Percentiles rank a stretch among this genome's conserved stretches.
Evolutionary conservation across 148 eudicot species (phyloP).

Genomic region (Talinum fruticosum): DNA sequence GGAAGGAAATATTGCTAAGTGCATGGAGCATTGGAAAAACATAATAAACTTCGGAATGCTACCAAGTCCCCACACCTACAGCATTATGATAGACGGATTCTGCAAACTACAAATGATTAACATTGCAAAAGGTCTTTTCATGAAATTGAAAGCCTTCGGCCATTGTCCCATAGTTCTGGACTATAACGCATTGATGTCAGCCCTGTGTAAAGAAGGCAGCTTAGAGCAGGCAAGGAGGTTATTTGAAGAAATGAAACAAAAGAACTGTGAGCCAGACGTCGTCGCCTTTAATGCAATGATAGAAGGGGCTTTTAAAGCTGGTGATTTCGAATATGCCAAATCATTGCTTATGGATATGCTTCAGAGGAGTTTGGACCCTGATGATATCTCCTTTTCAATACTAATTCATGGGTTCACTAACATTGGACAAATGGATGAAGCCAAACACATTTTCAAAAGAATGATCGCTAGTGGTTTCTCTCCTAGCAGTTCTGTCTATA

Average conservation of each 20-base stretch:
- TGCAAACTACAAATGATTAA: slow-evolving; percentile 54
- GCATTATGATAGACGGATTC: slow-evolving; percentile 60
- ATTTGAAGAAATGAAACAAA: slow-evolving; percentile 49
- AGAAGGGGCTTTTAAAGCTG: slow-evolving; percentile 45
- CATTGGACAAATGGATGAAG: slow-evolving; percentile 61
- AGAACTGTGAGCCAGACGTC: slow-evolving; percentile 47
- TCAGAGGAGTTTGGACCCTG: slow-evolving; percentile 55
- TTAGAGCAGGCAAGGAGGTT: slow-evolving; percentile 57
- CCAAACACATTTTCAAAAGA: slow-evolving; percentile 44
- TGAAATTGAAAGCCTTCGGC: slow-evolving; percentile 43
- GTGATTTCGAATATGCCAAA: slow-evolving; percentile 52
- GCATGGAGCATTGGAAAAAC: slow-evolving; percentile 56
- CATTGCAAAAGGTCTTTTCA: slow-evolving; percentile 77
- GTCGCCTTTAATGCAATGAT: slow-evolving; percentile 54
- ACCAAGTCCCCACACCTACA: slow-evolving; percentile 47
- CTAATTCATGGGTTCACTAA: slow-evolving; percentile 51
- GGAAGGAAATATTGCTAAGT: slow-evolving; percentile 39
- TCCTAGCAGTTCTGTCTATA: slow-evolving; percentile 44
- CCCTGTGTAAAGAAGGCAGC: slow-evolving; percentile 59
- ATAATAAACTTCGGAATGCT: slow-evolving; percentile 28
- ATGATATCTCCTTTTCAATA: slow-evolving; percentile 45
- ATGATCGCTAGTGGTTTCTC: slow-evolving; percentile 55
- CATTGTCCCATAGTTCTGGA: slow-evolving; percentile 34
- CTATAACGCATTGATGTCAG: slow-evolving; percentile 57
- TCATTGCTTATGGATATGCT: slow-evolving; percentile 50